Percentiles rank a stretch among this genome's conserved stretches.
Conservation (phyloP, 2,329 filamentous ascomycete genomes). For the Leptographium procerum region DNA sequence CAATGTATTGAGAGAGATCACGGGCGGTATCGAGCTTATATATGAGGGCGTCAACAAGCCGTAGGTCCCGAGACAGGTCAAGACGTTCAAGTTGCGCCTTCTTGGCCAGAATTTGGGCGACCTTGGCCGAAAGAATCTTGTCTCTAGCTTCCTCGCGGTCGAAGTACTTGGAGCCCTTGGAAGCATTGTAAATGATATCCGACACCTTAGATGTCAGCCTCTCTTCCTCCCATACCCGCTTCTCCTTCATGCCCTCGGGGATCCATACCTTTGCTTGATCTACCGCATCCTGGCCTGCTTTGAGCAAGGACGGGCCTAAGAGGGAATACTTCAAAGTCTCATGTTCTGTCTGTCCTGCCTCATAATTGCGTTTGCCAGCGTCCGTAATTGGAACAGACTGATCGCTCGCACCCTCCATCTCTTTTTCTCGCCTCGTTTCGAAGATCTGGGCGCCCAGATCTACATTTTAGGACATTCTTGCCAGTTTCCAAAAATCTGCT, state of each 20-base stretch:
- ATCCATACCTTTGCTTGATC: constrained; percentile 65
- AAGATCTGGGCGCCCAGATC: neutral
- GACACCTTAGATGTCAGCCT: constrained; percentile 49
- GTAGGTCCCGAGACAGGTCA: constrained; percentile 61
- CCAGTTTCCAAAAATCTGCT: neutral
- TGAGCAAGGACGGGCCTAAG: constrained; percentile 81
- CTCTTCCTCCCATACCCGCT: neutral
- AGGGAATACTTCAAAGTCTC: constrained; percentile 77
- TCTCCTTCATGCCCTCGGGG: neutral
- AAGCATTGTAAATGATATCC: constrained; percentile 93
- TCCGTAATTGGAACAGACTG: too few species aligned
- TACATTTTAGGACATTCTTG: neutral
- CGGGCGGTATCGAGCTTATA: constrained; percentile 65
- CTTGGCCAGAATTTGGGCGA: constrained; percentile 63
- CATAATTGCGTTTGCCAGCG: neutral
- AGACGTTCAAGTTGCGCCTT: constrained; percentile 65
- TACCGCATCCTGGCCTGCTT: constrained; percentile 87
- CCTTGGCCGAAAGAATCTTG: constrained; percentile 73
- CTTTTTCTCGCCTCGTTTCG: neutral
- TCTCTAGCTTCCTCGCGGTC: constrained; percentile 79
- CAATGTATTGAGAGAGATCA: constrained; percentile 72
- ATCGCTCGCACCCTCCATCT: neutral
- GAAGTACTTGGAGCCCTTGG: constrained; percentile 94
- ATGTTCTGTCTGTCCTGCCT: constrained; percentile 17
- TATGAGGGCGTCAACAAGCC: constrained; percentile 71